Evolutionary conservation across 371 early-diverging fungal species (phyloP).

Genomic region (Globomyces sp.): DNA sequence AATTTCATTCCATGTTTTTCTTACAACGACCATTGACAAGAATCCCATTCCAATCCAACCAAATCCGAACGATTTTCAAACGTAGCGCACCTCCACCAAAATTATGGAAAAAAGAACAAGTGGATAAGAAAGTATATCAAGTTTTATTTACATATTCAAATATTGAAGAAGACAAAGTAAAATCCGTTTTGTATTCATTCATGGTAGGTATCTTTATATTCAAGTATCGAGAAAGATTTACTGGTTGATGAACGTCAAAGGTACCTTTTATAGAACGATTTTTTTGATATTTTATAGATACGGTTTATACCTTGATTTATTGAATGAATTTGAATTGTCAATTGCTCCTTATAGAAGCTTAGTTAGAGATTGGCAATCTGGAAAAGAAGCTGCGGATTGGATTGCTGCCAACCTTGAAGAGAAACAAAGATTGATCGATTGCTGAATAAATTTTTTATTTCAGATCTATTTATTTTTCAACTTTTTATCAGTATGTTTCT

Average conservation of each 20-base stretch:
- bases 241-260: constrained; percentile 11
- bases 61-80: background rate
- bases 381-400: constrained; percentile 17
- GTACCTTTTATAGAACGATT: background rate
- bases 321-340: constrained; percentile 10
- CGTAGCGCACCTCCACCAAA: background rate
- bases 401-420: constrained; percentile 14
- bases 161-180: constrained; percentile 6
- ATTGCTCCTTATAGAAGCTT: constrained; percentile 4
- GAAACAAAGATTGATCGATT: constrained; percentile 1
- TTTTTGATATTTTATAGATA: background rate
- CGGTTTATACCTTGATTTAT: constrained; percentile 16
- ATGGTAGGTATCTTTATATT: constrained; percentile 9
- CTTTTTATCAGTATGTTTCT: constrained; percentile 2
- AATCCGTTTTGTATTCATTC: background rate
- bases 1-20: constrained; percentile 1
- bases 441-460: constrained; percentile 8
- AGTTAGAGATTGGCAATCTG: constrained; percentile 17
- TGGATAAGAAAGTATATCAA: constrained; percentile 11
- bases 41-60: too few relatives aligned
- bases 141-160: constrained; percentile 15
- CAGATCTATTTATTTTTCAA: background rate
- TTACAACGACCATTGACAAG: too few relatives aligned
- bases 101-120: constrained; percentile 8
- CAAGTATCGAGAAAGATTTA: background rate